A percentile compares a stretch with the other conserved stretches of the same genome.
phyloP scores from a whole-genome alignment of 345 rosid genomes.

The Eutrema japonicum region DNA sequence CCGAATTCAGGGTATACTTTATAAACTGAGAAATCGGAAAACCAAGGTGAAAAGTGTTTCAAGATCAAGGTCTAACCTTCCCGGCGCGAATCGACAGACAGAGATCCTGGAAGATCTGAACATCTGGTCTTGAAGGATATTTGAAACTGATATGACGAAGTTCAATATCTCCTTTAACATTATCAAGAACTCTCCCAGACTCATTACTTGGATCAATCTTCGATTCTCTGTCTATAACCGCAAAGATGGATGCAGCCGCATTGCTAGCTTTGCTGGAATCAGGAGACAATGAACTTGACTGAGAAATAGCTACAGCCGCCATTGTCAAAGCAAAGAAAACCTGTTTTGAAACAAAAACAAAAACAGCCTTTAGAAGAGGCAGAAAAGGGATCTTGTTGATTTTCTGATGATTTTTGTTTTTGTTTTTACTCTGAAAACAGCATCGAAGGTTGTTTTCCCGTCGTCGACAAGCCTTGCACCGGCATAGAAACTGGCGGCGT shows the following conservation, averaged over 20 bases:
- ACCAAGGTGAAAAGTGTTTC: background rate
- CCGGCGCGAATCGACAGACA: conserved; percentile 70
- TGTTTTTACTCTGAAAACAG: conserved; percentile 62
- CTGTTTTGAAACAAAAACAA: conserved; percentile 38
- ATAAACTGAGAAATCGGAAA: background rate
- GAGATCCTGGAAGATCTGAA: conserved; percentile 69
- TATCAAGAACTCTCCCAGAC: conserved; percentile 57
- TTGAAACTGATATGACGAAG: conserved; percentile 67
- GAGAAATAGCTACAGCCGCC: conserved; percentile 70
- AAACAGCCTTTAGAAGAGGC: conserved; percentile 1
- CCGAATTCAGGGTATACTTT: background rate
- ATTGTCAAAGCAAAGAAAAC: conserved; percentile 76
- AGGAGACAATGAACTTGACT: conserved; percentile 66
- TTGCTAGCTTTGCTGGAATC: conserved; percentile 63
- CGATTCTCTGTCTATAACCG: conserved; percentile 66
- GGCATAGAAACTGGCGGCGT: conserved; percentile 71
- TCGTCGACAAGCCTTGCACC: conserved; percentile 69
- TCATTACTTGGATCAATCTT: conserved; percentile 73
- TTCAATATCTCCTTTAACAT: conserved; percentile 72
- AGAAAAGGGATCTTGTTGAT: background rate
- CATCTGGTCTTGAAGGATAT: conserved; percentile 76
- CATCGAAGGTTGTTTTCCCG: conserved; percentile 60
- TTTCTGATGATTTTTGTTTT: background rate
- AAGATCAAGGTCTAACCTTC: conserved; percentile 50
- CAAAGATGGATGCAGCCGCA: conserved; percentile 74